Evolutionary conservation across 2,329 filamentous ascomycete species (phyloP).

Genomic region (Aspergillus felis): DNA sequence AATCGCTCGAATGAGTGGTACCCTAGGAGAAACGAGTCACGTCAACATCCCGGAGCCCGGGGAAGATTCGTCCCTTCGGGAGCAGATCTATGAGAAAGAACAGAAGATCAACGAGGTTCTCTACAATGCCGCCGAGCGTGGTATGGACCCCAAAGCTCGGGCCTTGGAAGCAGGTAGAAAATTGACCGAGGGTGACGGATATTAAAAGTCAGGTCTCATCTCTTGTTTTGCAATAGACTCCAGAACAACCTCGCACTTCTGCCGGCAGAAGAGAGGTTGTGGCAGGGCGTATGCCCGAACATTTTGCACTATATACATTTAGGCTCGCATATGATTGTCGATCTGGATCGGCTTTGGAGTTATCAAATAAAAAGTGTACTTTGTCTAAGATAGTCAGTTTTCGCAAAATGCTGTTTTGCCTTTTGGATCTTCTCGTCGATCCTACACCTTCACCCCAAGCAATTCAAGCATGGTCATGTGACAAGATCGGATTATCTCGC

Average conservation of each 20-base stretch:
- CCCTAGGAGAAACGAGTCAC: slow-evolving; percentile 21
- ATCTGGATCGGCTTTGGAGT: neutral
- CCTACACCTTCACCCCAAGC: too few relatives aligned
- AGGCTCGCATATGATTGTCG: neutral
- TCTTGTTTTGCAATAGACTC: neutral
- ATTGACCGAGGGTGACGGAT: slow-evolving; percentile 56
- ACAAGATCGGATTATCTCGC: neutral
- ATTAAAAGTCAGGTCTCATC: slow-evolving; percentile 29
- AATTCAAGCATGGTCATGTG: neutral
- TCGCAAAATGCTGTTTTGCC: neutral
- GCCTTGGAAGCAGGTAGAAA: slow-evolving; percentile 51
- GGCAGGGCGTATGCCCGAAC: neutral
- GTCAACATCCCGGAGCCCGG: slow-evolving; percentile 39
- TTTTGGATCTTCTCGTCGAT: too few relatives aligned
- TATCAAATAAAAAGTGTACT: neutral
- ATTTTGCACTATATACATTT: neutral
- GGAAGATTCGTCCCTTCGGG: slow-evolving; percentile 41
- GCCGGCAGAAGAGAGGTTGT: neutral
- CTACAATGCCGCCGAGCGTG: slow-evolving; percentile 46
- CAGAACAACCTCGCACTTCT: neutral
- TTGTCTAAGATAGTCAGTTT: neutral
- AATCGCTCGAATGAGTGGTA: slow-evolving; percentile 20
- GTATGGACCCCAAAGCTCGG: slow-evolving; percentile 49
- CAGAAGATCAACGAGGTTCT: slow-evolving; percentile 41
- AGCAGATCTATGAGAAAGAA: slow-evolving; percentile 43